A percentile compares a stretch with the other conserved stretches of the same genome.
Conservation (phyloP, 2,329 filamentous ascomycete genomes). For the Aspergillus pseudoviridinutans region DNA sequence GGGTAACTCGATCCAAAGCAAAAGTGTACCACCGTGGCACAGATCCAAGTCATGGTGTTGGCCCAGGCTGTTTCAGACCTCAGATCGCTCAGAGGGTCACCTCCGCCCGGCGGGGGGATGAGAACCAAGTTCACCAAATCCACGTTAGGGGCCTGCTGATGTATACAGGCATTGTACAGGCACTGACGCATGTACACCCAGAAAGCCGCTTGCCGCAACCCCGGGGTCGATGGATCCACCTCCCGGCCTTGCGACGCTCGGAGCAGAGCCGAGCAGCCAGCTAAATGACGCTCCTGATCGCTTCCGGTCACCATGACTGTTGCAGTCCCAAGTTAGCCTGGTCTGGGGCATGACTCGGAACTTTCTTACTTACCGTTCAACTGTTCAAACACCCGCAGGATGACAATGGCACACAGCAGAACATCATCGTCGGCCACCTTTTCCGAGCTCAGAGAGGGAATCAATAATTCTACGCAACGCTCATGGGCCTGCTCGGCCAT, state of each 20-base stretch:
- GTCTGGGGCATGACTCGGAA: background rate
- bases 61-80: conserved; percentile 10
- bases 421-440: conserved; percentile 13
- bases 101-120: background rate
- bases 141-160: conserved; percentile 10
- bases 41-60: conserved; percentile 11
- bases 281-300: conserved; percentile 11
- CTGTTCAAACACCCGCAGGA: conserved; percentile 22
- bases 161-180: conserved; percentile 10
- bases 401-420: conserved; percentile 21
- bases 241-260: conserved; percentile 9
- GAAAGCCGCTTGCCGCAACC: conserved; percentile 9
- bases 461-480: conserved; percentile 1
- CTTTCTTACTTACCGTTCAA: conserved; percentile 16
- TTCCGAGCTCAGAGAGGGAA: conserved; percentile 9
- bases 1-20: conserved; percentile 8
- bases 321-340: too few relatives aligned
- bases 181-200: conserved; percentile 12
- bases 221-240: conserved; percentile 8
- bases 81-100: conserved; percentile 7
- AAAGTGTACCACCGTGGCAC: conserved; percentile 9
- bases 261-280: conserved; percentile 10
- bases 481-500: conserved; percentile 8
- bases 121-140: conserved; percentile 4
- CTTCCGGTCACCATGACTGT: conserved; percentile 8